Percentiles rank a stretch among this genome's conserved stretches.
These are phyloP conservation scores for Mortierella sp. DNA, from an alignment of 371 early-diverging fungal species.

Conservation along the genomic window DNA sequence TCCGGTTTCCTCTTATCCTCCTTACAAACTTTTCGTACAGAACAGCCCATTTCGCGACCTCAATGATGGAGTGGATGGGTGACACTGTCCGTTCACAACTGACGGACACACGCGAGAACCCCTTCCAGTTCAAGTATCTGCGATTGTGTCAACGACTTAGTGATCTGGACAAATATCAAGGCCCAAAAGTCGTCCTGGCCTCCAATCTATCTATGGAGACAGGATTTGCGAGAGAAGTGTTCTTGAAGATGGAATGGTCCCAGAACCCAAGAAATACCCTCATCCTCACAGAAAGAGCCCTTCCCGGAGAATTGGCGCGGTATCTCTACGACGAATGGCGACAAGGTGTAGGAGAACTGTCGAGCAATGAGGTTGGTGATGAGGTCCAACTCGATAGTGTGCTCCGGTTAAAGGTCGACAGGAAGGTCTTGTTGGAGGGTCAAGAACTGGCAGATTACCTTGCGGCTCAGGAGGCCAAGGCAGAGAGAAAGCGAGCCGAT, in stretches of 20 bases:
- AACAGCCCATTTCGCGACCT: slow-evolving; percentile 85
- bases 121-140: slow-evolving; percentile 90
- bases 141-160: slow-evolving; percentile 73
- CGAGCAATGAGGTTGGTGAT: slow-evolving; percentile 30
- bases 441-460: slow-evolving; percentile 80
- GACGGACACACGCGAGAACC: slow-evolving; percentile 80
- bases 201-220: slow-evolving; percentile 80
- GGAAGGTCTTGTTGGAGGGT: slow-evolving; percentile 88
- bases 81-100: slow-evolving; percentile 79
- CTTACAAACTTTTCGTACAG: slow-evolving; percentile 81
- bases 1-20: slow-evolving; percentile 79
- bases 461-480: slow-evolving; percentile 68
- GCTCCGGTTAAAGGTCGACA: slow-evolving; percentile 48
- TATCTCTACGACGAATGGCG: slow-evolving; percentile 80
- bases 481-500: slow-evolving; percentile 81
- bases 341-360: slow-evolving; percentile 43
- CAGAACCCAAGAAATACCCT: slow-evolving; percentile 68
- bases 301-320: slow-evolving; percentile 78
- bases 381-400: slow-evolving; percentile 42
- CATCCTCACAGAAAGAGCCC: slow-evolving; percentile 82
- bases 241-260: slow-evolving; percentile 68
- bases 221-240: slow-evolving; percentile 85
- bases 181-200: slow-evolving; percentile 89
- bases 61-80: slow-evolving; percentile 97
- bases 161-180: slow-evolving; percentile 76